Evolutionary conservation across 2,329 filamentous ascomycete species (phyloP), one percentile per base, ranked within the genome.

Genomic region (Neofusicoccum kwambonambiense): DNA sequence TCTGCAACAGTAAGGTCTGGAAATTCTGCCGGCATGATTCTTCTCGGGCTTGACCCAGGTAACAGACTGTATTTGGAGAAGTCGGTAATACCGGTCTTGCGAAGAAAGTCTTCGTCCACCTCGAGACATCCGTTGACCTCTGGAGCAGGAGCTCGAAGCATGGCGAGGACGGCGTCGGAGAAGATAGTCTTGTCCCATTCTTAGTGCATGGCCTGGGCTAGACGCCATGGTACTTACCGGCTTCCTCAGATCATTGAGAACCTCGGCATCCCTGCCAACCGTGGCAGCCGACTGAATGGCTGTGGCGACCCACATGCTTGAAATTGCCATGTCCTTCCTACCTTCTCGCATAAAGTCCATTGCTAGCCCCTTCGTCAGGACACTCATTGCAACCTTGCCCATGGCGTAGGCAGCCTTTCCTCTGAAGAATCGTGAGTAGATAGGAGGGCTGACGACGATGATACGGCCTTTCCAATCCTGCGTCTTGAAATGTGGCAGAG

Each of bases 351-450:
- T 79, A 73, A 90, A 91, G 70, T 96, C 92, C 89, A 95, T 92
- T 0, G 90, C 91, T 13, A 96, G 79, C 0, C 92, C 92, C 74
- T 92, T 91, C 0, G 90, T 92, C 50, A 96, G 74, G 3, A 94
- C 90, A 70, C 86, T 90, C 92, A 96, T 96, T 50, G 83, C 90
- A 3, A 94, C 84, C 74, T 95, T 95, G 68, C 83, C 84, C 77
- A 87, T 85, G 0, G 92, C 91, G 78, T 96, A 96, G 13, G 90
- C 91, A 1, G 91, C 91, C 83, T 96, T 96, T 11, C 92, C 92
- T 22, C 90, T 80, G 76, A 95, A 93, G 77, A 96, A 96, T 35
- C 92, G 84, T 68, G 87, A 90, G 77, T 96, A 96, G 65, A 96
- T 93, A 1, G 92, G 92, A 27, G 92, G 92, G 72, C 88, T 90